Evolutionary conservation across 495 filamentous ascomycete species (phyloP).

Genomic region (Pyronema domesticum): DNA sequence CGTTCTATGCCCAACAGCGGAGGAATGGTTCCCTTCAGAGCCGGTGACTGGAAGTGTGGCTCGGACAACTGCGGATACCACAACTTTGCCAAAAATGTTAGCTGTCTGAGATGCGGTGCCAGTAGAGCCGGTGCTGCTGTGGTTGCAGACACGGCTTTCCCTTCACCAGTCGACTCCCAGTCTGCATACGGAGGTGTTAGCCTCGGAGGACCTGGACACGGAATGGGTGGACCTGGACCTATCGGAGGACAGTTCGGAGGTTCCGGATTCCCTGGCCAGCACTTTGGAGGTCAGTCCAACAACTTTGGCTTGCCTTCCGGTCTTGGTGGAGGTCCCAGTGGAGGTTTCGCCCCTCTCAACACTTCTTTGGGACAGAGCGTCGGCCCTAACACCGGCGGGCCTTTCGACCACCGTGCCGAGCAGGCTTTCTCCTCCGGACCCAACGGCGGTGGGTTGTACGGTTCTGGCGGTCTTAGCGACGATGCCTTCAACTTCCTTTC

Average conservation of each 20-base stretch:
- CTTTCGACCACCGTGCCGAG: constrained; percentile 87
- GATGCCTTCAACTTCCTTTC: constrained; percentile 82
- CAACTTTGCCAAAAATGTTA: constrained; percentile 98
- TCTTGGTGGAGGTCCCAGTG: constrained; percentile 52
- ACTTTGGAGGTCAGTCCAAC: constrained; percentile 75
- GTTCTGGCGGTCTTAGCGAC: constrained; percentile 34
- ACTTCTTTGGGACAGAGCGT: constrained; percentile 51
- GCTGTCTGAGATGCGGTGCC: constrained; percentile 86
- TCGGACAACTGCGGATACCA: constrained; percentile 97
- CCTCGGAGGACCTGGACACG: constrained; percentile 48
- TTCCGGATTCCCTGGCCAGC: constrained; percentile 40
- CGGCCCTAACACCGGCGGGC: constrained; percentile 62
- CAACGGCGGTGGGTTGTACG: constrained; percentile 44
- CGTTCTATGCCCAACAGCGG: constrained; percentile 27
- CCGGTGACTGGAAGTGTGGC: constrained; percentile 97
- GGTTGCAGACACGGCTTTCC: constrained; percentile 82
- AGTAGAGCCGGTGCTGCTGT: constrained; percentile 84
- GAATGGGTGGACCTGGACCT: constrained; percentile 66
- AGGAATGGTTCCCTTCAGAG: constrained; percentile 89
- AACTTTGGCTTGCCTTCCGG: constrained; percentile 85
- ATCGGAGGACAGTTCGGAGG: constrained; percentile 60
- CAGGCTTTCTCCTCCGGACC: constrained; percentile 77
- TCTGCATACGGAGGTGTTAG: constrained; percentile 49
- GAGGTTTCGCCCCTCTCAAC: constrained; percentile 69
- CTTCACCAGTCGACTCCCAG: constrained; percentile 73